phyloP scores from a whole-genome alignment of 2,329 filamentous ascomycete species.

The Fusarium palustre region DNA sequence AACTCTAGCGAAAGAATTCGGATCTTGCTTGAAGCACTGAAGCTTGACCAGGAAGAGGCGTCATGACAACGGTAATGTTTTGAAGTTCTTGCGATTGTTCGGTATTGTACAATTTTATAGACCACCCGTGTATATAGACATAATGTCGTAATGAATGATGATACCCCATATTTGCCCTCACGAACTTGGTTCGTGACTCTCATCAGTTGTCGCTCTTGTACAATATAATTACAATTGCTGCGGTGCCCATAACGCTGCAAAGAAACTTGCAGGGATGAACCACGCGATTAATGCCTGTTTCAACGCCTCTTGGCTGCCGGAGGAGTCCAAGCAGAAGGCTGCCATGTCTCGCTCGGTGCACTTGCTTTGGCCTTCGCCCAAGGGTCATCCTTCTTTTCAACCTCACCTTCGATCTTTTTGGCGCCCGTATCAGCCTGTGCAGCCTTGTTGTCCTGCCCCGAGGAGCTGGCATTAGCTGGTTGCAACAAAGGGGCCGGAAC shows the following conservation, averaged over 20 bases:
- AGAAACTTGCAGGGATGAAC: neutral
- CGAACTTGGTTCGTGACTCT: neutral
- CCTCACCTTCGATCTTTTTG: constrained; percentile 13
- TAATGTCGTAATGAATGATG: constrained; percentile 43
- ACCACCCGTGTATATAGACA: constrained; percentile 40
- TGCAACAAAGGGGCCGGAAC: constrained; percentile 37
- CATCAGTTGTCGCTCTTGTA: constrained; percentile 14
- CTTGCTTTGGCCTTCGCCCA: constrained; percentile 64
- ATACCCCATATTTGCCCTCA: constrained; percentile 16
- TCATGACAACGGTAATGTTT: constrained; percentile 11
- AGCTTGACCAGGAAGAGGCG: constrained; percentile 37
- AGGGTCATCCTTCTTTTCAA: constrained; percentile 58
- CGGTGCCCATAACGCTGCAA: neutral
- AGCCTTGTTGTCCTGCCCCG: constrained; percentile 16
- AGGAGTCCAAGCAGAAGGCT: constrained; percentile 72
- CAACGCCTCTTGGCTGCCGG: constrained; percentile 52
- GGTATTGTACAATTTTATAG: constrained; percentile 39
- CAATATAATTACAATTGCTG: constrained; percentile 30
- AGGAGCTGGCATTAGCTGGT: constrained; percentile 8
- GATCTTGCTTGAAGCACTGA: constrained; percentile 54
- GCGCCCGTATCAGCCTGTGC: constrained; percentile 1
- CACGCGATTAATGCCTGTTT: constrained; percentile 4
- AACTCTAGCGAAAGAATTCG: constrained; percentile 59
- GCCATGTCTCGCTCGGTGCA: constrained; percentile 73
- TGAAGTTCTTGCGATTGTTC: constrained; percentile 2